Conservation (phyloP, 176 grass and related monocot species). For the Paspalum notatum region DNA sequence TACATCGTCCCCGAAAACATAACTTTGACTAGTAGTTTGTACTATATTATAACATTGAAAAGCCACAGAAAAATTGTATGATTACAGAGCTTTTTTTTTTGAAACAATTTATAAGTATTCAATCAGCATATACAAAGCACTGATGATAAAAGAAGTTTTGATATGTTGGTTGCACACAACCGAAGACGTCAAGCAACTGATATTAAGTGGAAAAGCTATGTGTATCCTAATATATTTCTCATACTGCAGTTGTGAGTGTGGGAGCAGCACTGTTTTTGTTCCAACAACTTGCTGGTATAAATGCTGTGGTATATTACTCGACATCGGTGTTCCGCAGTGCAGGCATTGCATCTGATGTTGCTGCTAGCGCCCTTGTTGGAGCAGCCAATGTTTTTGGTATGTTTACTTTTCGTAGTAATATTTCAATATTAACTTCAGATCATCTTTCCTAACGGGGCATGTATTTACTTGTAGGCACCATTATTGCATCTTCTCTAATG, state of each 20-base stretch:
- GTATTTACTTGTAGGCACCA: conserved; percentile 61
- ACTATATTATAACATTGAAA: neutral
- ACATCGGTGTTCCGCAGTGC: conserved; percentile 96
- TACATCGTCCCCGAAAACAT: neutral
- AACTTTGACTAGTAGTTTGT: neutral
- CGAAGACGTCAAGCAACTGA: neutral
- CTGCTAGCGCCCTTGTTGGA: conserved; percentile 98
- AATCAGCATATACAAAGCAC: neutral
- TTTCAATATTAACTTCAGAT: conserved; percentile 25
- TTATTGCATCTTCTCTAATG: conserved; percentile 97
- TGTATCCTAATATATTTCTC: conserved; percentile 21
- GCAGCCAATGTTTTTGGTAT: conserved; percentile 98
- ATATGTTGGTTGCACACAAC: neutral
- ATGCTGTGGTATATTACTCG: conserved; percentile 98
- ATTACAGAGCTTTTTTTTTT: neutral
- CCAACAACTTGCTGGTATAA: conserved; percentile 98
- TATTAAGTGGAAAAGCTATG: conserved; percentile 3
- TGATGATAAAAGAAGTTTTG: neutral
- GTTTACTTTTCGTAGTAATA: conserved; percentile 35
- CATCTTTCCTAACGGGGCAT: conserved; percentile 27
- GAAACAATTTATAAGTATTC: neutral
- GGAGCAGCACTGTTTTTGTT: conserved; percentile 94
- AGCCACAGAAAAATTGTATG: neutral
- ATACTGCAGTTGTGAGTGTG: conserved; percentile 84
- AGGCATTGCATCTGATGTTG: conserved; percentile 97